A percentile compares a stretch with the other conserved stretches of the same genome.
Conservation (phyloP, 768 basidiomycete species). For the Candolleomyces aberdarensis region DNA sequence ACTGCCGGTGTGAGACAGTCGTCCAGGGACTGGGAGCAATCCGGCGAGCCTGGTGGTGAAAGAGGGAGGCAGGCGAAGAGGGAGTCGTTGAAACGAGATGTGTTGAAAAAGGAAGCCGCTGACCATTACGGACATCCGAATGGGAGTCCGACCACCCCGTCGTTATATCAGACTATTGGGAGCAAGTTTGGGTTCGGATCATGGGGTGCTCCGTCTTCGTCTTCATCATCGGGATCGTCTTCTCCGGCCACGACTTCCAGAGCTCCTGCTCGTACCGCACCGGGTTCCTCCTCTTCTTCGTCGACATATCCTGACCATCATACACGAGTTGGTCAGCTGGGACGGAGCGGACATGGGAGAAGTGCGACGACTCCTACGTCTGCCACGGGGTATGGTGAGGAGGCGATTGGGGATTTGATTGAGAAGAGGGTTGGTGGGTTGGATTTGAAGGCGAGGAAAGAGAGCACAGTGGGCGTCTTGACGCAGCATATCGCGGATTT, state of each 20-base stretch:
- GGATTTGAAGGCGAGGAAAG: constrained; percentile 52
- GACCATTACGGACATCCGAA: neutral
- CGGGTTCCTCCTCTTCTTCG: neutral
- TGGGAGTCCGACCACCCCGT: neutral
- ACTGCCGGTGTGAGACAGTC: constrained; percentile 7
- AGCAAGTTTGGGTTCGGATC: neutral
- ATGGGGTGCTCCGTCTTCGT: neutral
- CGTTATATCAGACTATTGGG: neutral
- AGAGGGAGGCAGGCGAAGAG: neutral
- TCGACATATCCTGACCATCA: neutral
- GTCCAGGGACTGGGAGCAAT: constrained; percentile 3
- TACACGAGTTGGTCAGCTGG: neutral
- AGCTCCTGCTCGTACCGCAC: neutral
- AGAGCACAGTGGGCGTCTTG: constrained; percentile 52
- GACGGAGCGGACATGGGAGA: neutral
- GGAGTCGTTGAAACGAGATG: neutral
- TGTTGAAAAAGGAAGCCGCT: neutral
- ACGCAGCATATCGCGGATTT: constrained; percentile 50
- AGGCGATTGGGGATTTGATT: constrained; percentile 37
- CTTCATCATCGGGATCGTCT: neutral
- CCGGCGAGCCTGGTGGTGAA: neutral
- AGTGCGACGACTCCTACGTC: neutral
- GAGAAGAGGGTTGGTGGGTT: constrained; percentile 51
- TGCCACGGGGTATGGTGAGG: neutral
- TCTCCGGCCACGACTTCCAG: neutral